A percentile compares a stretch with the other conserved stretches of the same genome.
phyloP scores from a whole-genome alignment of 2,329 filamentous ascomycete genomes.

The Cyclaneusma minus region DNA sequence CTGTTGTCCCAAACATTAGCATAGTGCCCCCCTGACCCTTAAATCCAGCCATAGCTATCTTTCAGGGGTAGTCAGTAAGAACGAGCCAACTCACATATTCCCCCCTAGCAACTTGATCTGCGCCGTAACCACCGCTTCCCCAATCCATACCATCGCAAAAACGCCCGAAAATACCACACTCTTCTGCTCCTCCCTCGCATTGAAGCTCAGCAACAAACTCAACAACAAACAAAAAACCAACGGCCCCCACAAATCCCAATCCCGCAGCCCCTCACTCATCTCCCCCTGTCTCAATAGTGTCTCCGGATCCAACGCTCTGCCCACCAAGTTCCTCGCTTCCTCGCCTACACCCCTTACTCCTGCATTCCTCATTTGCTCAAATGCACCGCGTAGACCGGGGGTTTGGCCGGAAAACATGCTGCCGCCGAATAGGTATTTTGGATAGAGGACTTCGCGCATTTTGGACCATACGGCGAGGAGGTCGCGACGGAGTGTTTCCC shows the following conservation, averaged over 20 bases:
- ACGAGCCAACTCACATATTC: conserved; percentile 62
- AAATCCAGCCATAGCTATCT: background rate
- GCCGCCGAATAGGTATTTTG: conserved; percentile 73
- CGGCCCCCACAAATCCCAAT: conserved; percentile 98
- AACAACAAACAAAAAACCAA: conserved; percentile 85
- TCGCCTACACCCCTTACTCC: conserved; percentile 44
- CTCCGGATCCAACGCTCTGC: conserved; percentile 48
- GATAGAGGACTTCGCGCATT: conserved; percentile 93
- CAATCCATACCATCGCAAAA: conserved; percentile 93
- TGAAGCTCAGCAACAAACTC: conserved; percentile 74
- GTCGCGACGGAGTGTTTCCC: conserved; percentile 91
- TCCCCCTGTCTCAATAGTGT: conserved; percentile 40
- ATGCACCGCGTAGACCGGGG: conserved; percentile 40
- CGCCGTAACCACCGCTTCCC: conserved; percentile 89
- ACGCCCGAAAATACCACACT: conserved; percentile 89
- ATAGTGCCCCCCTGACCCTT: too few species aligned
- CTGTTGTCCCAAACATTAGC: conserved; percentile 29
- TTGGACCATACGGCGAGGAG: conserved; percentile 92
- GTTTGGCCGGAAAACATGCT: conserved; percentile 45
- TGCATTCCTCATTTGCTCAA: conserved; percentile 42
- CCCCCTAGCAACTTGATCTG: conserved; percentile 95
- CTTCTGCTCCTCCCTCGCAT: conserved; percentile 64
- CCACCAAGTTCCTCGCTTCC: conserved; percentile 44
- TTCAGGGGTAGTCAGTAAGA: conserved; percentile 5
- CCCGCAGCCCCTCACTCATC: conserved; percentile 80